Percentiles rank a stretch among this genome's conserved stretches.
These are phyloP conservation scores for Gossypium anomalum DNA, from an alignment of 345 rosid species.

Conservation along the genomic window DNA sequence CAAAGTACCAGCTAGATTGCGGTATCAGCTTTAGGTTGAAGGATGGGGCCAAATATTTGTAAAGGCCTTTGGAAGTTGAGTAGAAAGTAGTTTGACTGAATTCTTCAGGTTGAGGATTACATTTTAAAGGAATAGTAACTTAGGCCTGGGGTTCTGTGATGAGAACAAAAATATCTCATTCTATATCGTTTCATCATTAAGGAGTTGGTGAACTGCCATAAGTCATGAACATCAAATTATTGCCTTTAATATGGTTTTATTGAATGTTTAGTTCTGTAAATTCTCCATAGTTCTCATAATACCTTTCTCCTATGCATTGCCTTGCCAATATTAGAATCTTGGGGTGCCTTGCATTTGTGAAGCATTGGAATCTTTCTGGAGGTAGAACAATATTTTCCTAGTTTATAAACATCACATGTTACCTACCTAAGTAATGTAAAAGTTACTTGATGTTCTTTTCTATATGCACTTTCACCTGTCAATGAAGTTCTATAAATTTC, in stretches of 20 bases:
- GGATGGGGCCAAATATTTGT: neutral
- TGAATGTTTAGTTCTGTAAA: constrained; percentile 1
- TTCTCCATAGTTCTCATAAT: neutral
- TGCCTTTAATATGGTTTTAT: neutral
- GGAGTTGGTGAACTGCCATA: neutral
- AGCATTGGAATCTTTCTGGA: neutral
- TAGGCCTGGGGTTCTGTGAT: neutral
- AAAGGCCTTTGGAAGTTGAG: neutral
- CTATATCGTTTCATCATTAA: neutral
- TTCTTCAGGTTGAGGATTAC: neutral
- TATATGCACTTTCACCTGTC: neutral
- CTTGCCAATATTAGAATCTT: neutral
- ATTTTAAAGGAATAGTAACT: neutral
- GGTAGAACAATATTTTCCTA: neutral
- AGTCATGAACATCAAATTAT: neutral
- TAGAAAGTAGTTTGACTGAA: neutral
- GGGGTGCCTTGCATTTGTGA: neutral
- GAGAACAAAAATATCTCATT: neutral
- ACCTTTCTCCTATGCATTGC: neutral
- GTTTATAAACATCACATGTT: neutral
- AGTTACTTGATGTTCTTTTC: neutral
- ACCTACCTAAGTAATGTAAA: neutral
- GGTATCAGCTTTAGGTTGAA: neutral
- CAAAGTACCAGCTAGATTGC: neutral
- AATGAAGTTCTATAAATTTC: neutral